These are phyloP conservation scores for Suhomyces terraborum DNA, from an alignment of 1,139 yeast species.

Conservation along the genomic window DNA sequence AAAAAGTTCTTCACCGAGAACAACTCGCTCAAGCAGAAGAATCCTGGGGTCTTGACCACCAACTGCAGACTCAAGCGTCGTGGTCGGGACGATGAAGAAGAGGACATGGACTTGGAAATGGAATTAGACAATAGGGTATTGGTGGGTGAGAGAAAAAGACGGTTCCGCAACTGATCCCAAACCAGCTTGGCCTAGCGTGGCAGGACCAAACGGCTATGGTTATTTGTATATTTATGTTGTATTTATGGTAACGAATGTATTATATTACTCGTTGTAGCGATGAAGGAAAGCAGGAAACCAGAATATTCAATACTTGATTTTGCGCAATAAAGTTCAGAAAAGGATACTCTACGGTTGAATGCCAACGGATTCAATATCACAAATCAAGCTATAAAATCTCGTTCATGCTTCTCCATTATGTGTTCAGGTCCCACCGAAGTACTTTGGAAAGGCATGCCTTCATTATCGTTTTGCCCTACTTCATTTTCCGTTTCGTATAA, in stretches of 20 bases:
- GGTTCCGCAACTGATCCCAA: slow-evolving; percentile 9
- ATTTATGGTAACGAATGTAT: slow-evolving; percentile 4
- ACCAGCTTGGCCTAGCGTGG: neutral
- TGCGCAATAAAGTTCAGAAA: too few relatives aligned
- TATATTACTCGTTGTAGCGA: neutral
- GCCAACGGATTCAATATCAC: too few relatives aligned
- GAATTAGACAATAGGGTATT: slow-evolving; percentile 7
- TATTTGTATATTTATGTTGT: slow-evolving; percentile 2
- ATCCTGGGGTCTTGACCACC: slow-evolving; percentile 32
- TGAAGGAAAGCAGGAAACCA: too few relatives aligned
- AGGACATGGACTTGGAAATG: slow-evolving; percentile 11
- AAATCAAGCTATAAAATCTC: too few relatives aligned
- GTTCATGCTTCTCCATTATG: too few relatives aligned
- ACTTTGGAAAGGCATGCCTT: too few relatives aligned
- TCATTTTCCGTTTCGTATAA: too few relatives aligned
- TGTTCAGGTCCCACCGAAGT: too few relatives aligned
- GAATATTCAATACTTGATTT: too few relatives aligned
- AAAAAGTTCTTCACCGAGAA: slow-evolving; percentile 44
- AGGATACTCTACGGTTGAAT: too few relatives aligned
- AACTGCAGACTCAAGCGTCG: slow-evolving; percentile 39
- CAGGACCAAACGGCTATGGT: slow-evolving; percentile 4
- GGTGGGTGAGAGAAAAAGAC: slow-evolving; percentile 15
- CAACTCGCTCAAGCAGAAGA: slow-evolving; percentile 30
- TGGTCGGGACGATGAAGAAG: slow-evolving; percentile 24
- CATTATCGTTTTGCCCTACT: too few relatives aligned